These are phyloP conservation scores for Zea mays DNA, from an alignment of 176 grass and related monocot genomes.

Conservation along the genomic window DNA sequence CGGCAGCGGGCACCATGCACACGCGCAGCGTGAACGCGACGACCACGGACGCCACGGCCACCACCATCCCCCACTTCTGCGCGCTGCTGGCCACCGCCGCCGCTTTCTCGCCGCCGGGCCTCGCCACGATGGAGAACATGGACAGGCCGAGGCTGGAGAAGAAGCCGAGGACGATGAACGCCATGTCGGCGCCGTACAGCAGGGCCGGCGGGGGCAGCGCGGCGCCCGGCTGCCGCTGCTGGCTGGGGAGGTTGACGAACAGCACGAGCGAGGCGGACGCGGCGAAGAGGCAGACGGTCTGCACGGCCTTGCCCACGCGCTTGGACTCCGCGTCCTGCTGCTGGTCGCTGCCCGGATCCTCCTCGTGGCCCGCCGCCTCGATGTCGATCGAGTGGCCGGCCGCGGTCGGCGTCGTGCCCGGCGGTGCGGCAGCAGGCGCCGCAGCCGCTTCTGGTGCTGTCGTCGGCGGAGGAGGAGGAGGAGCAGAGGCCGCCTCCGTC, in stretches of 20 bases:
- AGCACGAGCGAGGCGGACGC: slow-evolving; percentile 33
- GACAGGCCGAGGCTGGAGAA: slow-evolving; percentile 42
- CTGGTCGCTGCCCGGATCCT: no score
- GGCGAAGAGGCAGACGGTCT: slow-evolving; percentile 19
- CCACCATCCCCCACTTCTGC: slow-evolving; percentile 38
- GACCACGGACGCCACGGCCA: slow-evolving; percentile 25
- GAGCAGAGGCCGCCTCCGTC: not conserved
- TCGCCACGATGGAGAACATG: slow-evolving; percentile 32
- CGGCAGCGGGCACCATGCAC: not conserved
- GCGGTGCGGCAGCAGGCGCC: not conserved
- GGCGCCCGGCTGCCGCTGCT: not conserved
- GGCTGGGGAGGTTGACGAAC: slow-evolving; percentile 9
- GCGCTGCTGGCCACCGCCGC: not conserved
- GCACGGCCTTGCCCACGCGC: slow-evolving; percentile 30
- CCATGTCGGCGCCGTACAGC: not conserved
- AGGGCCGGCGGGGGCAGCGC: no score
- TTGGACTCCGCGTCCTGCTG: not conserved
- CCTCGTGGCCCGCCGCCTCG: not conserved
- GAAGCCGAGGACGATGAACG: not conserved
- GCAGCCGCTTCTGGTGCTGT: not conserved
- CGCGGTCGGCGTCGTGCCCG: not conserved
- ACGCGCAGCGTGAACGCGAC: slow-evolving; percentile 12
- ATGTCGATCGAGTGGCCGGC: not conserved
- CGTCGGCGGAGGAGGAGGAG: not conserved
- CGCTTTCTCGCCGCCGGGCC: not conserved